A percentile compares a stretch with the other conserved stretches of the same genome.
phyloP scores from a whole-genome alignment of 331 rosid species.

The Acacia concinna region DNA sequence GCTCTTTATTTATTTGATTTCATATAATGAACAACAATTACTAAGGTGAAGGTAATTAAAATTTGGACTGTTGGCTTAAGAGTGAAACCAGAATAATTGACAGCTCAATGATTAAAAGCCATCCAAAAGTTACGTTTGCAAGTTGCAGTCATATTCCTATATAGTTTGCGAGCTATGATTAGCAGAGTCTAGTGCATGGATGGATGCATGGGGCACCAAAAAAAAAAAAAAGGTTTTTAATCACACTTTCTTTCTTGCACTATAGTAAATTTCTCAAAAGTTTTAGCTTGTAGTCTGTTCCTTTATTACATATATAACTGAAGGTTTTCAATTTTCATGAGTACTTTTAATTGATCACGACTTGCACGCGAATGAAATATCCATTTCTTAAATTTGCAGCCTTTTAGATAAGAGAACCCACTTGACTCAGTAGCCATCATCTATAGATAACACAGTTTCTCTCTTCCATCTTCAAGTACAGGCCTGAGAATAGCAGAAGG shows the following conservation, averaged over 20 bases:
- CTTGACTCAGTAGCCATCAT: not conserved
- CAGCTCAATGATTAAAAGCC: conserved; percentile 19
- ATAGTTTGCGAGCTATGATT: conserved; percentile 35
- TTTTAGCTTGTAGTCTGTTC: conserved; percentile 20
- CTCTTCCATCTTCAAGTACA: conserved; percentile 3
- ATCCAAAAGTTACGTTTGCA: conserved; percentile 35
- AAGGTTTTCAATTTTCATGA: conserved; percentile 12
- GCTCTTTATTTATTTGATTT: not conserved
- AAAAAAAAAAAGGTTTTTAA: conserved; percentile 7
- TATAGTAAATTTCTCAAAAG: conserved; percentile 37
- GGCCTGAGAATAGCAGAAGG: not conserved
- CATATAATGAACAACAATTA: not conserved
- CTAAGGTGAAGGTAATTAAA: not conserved
- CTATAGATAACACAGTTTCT: not conserved
- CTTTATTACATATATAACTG: conserved; percentile 13
- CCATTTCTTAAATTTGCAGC: not conserved
- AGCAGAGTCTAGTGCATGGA: conserved; percentile 31
- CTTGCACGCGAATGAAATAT: conserved; percentile 9
- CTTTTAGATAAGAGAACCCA: not conserved
- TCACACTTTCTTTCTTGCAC: conserved; percentile 21
- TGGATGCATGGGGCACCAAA: conserved; percentile 23
- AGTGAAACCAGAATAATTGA: conserved; percentile 12
- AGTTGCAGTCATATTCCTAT: conserved; percentile 26
- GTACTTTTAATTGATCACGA: not conserved
- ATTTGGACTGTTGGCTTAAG: not conserved